A percentile compares a stretch with the other conserved stretches of the same genome.
Conservation (phyloP, 176 grass and related monocot species). For the Cymbopogon citratus region DNA sequence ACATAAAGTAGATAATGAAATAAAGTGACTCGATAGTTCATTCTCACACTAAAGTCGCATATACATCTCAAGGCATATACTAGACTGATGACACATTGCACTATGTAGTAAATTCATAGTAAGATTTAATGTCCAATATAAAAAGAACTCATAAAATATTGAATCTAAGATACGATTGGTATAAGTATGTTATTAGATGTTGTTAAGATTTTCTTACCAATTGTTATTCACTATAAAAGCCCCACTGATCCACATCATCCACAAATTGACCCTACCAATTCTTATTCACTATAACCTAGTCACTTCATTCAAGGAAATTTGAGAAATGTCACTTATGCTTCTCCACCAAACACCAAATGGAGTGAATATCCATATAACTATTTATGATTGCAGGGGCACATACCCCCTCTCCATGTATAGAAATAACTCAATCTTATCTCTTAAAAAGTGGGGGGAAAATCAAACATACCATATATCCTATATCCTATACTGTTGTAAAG, state of each 20-base stretch:
- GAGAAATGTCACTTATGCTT: background rate
- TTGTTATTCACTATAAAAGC: background rate
- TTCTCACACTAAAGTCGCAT: too few species aligned
- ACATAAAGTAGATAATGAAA: background rate
- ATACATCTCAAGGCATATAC: background rate
- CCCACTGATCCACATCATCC: background rate
- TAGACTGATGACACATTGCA: background rate
- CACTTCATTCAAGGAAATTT: background rate
- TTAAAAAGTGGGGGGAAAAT: too few species aligned
- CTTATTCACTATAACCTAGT: background rate
- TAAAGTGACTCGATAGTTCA: background rate
- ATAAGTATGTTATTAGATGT: background rate
- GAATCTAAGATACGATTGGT: background rate
- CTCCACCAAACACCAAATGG: background rate
- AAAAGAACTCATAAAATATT: background rate
- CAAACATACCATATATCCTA: too few species aligned
- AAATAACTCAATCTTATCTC: background rate
- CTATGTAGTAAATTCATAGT: background rate
- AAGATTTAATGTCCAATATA: background rate
- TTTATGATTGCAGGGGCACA: background rate
- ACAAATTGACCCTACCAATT: background rate
- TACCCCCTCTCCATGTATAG: background rate
- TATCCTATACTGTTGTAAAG: too few species aligned
- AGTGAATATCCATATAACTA: background rate
- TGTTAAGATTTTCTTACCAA: background rate